Evolutionary conservation across 2,329 filamentous ascomycete species (phyloP).

Genomic region (Blastomyces gilchristii): DNA sequence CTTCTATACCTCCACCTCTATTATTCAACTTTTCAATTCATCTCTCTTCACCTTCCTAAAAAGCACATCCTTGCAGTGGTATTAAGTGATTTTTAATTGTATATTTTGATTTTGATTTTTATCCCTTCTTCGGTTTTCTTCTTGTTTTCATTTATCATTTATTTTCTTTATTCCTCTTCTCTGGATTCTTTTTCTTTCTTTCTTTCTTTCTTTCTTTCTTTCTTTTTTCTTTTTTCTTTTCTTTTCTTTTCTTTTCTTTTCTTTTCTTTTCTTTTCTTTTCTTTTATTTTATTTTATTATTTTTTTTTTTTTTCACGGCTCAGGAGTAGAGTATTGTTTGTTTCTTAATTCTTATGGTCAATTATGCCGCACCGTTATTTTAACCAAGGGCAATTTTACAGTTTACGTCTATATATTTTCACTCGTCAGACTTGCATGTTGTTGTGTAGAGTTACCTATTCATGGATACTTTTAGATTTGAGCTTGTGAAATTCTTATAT

Average conservation of each 20-base stretch:
- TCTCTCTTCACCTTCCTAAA: not conserved
- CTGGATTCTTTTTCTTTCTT: not conserved
- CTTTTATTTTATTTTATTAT: not conserved
- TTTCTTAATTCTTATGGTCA: not conserved
- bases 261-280: not conserved
- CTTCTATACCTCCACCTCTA: slow-evolving; percentile 2
- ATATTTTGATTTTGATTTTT: not conserved
- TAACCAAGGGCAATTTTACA: not conserved
- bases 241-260: not conserved
- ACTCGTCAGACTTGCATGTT: not conserved
- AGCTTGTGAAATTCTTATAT: not conserved
- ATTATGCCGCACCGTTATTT: not conserved
- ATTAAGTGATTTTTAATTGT: not conserved
- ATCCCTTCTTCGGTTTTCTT: not conserved
- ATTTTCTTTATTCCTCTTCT: not conserved
- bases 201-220: not conserved
- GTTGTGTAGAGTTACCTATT: not conserved
- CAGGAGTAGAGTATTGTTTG: not conserved
- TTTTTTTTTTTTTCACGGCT: not conserved
- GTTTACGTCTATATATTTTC: not conserved
- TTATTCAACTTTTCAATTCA: not conserved
- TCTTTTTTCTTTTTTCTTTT: not conserved
- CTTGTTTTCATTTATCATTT: not conserved
- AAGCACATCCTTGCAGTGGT: not conserved
- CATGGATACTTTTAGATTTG: not conserved